Conservation (phyloP, 768 basidiomycete genomes). For the Calvatia gigantea region DNA sequence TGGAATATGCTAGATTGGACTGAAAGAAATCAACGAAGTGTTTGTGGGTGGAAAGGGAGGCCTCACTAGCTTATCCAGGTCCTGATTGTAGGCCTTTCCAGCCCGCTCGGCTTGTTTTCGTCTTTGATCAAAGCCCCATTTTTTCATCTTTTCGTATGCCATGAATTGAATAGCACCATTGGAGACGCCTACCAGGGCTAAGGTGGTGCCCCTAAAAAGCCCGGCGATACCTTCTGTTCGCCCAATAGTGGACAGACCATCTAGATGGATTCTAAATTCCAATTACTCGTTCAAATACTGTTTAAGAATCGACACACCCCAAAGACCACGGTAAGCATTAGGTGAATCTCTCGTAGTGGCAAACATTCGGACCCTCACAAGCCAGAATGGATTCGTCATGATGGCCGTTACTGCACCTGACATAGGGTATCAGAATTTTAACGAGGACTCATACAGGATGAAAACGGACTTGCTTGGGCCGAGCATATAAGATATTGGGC, state of each 20-base stretch:
- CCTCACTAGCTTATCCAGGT: slow-evolving; percentile 85
- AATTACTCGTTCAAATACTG: too few species aligned
- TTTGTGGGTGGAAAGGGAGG: not conserved
- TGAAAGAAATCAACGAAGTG: slow-evolving; percentile 25
- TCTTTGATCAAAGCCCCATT: slow-evolving; percentile 82
- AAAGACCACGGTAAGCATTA: slow-evolving; percentile 73
- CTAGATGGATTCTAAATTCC: slow-evolving; percentile 21
- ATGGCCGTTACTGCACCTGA: slow-evolving; percentile 90
- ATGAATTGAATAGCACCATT: slow-evolving; percentile 97
- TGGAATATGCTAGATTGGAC: slow-evolving; percentile 89
- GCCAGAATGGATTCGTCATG: slow-evolving; percentile 97
- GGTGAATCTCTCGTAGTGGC: slow-evolving; percentile 69
- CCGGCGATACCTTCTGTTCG: slow-evolving; percentile 73
- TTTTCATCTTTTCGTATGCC: slow-evolving; percentile 94
- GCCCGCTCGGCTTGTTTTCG: slow-evolving; percentile 53
- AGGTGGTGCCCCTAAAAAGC: slow-evolving; percentile 80
- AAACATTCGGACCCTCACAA: slow-evolving; percentile 96
- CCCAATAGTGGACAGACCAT: slow-evolving; percentile 70
- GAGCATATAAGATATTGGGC: slow-evolving; percentile 83
- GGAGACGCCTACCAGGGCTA: slow-evolving; percentile 89
- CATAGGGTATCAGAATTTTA: slow-evolving; percentile 11
- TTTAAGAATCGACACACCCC: slow-evolving; percentile 47
- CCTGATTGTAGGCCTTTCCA: slow-evolving; percentile 63
- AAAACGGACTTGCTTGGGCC: slow-evolving; percentile 90
- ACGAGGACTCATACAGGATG: slow-evolving; percentile 12